Evolutionary conservation across 2,329 filamentous ascomycete genomes (phyloP), one percentile per base, ranked within the genome.

Genomic region (Ascochyta rabiei): DNA sequence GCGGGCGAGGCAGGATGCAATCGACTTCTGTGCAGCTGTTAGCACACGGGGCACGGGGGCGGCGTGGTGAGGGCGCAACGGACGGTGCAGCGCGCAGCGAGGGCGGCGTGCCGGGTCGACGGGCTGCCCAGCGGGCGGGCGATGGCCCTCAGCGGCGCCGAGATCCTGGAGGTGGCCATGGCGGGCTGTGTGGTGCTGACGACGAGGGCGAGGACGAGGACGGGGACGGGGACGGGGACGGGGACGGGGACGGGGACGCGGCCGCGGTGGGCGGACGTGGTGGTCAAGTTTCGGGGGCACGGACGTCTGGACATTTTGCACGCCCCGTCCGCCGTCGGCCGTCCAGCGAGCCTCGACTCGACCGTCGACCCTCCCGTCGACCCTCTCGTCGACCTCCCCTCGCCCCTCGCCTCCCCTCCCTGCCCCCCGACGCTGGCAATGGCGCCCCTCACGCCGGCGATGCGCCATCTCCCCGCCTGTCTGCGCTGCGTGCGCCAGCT

Each of bases 51-150:
- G 53, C 78, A 76, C 58, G 74, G 71, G 52, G 35, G 28, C 28
- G 77, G 63, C 39, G 69, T 62, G 42, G 74, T 72, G 59, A 73
- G 75, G 69, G 74, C 70, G 69, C 78, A 47, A 47, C 52, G 73
- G 75, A 82, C 80, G 58, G 75, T 77, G 71, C 76, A 73, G 68
- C 77, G 77, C 75, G 80, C 77, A 75, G 83, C 60, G 48, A 62
- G 39, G 51, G 71, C 64, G 70, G 71, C 50, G 38, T 66, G 70
- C 58, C 66, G 62, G 61, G 66, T 58, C 8, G 64, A 62, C 53
- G 70, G 47, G 35, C 66, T 62, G 57, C 55, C 66, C 62, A 73
- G 61, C 64, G 71, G 69, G 33, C 53, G 58, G 56, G 66, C 62
- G 59, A 65, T 57, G 60, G 72, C 68, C 61, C 74, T 72, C 49